Base-by-base conservation (phyloP, 805 yeast species). In the Cyberlindnera misumaiensis region DNA sequence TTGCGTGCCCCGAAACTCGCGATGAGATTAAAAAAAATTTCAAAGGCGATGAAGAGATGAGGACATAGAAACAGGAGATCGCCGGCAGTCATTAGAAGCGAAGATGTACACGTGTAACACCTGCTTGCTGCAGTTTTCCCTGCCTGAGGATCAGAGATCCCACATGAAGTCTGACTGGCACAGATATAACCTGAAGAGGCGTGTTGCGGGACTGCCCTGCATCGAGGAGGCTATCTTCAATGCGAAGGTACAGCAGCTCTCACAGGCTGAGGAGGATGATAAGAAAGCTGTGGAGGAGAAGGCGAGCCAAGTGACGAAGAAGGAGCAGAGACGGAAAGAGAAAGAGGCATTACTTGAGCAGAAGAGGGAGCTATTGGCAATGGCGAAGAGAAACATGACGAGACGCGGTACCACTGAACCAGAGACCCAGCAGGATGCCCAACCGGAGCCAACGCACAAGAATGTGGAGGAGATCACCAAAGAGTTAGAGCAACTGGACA, bases 111-210 rank as follows among this genome's bases (percentile, higher is more conserved):
- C 97, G 7, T 93, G 98, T 68, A 85, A 88, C 58, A 80, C 95
- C 17, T 93, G 98, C 61, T 80, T 76, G 20, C 70, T 90, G 47
- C 80, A 79, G 36, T 93, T 93, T 52, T 75, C 80, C 20, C 63
- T 76, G 10, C 77, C 95, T 2, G 83, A 75, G 38, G 75, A 75
- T 53, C 98, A 93, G 64, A 72, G 97, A 51, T 65, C 68, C 36
- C 98, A 93, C 59, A 93, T 93, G 98, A 86, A 85, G 57, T 77
- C 96, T 2, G 98, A 93, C 45, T 93, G 98, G 98, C 98, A 93
- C 62, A 75, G 97, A 54, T 93, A 93, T 62, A 93, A 93, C 58
- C 72, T 93, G 52, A 93, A 93, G 59, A 78, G 98, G 67, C 73
- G 95, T 58, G 97, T 93, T 12, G 96, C 97, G 0, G 74, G 72